Base-by-base conservation (phyloP, 208 protist genomes). In the Novymonas esmeraldas region DNA sequence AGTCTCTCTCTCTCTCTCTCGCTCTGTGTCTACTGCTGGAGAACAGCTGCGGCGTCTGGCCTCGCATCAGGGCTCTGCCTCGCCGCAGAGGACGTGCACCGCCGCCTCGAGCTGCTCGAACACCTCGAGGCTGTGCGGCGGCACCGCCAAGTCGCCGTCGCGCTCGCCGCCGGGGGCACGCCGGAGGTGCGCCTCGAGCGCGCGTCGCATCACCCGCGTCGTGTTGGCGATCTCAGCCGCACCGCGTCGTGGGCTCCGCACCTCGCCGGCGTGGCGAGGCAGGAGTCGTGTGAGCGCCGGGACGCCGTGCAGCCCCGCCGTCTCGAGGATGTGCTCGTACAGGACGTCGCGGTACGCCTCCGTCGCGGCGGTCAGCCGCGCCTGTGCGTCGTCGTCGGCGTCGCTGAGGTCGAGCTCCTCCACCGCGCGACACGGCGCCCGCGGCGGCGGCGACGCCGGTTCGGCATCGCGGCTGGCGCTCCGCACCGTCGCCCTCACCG, bases 261-360 rank as follows among this genome's bases (percentile, higher is more conserved):
- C 22, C 14, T 2, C 34, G 28, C 31, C 22, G 2, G 22, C 3
- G 41, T 9, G 9, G n/a, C 14, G 18, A 3, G 67, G 64, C 13
- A 76, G 60, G 46, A 70, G 59, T 13, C 22, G 52, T 2, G 44
- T 3, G 29, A 81, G 50, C 34, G 68, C 46, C 0, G 39, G 46
- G 16, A 41, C 60, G 3, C 48, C 33, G 48, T 65, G 42, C 39
- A 82, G 51, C 0, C 62, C 59, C 11, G 44, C 78, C 14, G 70
- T 60, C 20, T 86, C 76, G 2, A 82, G 51, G 52, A 86, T 86
- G 36, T 86, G 76, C 20, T 70, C 49, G 50, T 63, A 79, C 13
- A 86, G 64, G 6, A 79, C 72, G 57, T 86, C 76, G 1, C 80
- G 56, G 56, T 82, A 86, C 0, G 76, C 66, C 42, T 66, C 72